Evolutionary conservation across 306 rosid species (phyloP).

Genomic region (Rosa chinensis): DNA sequence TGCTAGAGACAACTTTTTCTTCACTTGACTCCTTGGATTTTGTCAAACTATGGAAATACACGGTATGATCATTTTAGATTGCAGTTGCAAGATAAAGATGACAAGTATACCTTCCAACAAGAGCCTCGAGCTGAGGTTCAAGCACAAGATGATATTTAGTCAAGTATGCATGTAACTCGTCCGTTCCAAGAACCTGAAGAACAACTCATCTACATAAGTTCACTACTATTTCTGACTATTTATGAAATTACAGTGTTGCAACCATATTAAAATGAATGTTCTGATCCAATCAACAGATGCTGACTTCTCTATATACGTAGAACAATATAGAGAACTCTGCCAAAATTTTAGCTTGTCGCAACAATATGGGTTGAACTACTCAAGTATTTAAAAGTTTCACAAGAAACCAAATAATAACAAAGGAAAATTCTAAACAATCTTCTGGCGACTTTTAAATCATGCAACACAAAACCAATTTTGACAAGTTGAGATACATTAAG

Average conservation of each 20-base stretch:
- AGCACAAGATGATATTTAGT: constrained; percentile 47
- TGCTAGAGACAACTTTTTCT: constrained; percentile 9
- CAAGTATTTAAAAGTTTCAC: not conserved
- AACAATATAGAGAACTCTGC: not conserved
- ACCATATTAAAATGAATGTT: not conserved
- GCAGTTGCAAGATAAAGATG: not conserved
- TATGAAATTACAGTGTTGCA: not conserved
- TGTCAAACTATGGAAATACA: not conserved
- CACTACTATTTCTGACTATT: not conserved
- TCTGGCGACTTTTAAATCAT: not conserved
- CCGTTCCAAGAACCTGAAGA: constrained; percentile 50
- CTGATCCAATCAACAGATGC: not conserved
- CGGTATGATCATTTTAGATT: not conserved
- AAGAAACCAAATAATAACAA: not conserved
- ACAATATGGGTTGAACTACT: not conserved
- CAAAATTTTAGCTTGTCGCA: not conserved
- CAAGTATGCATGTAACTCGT: constrained; percentile 46
- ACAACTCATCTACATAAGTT: constrained; percentile 6
- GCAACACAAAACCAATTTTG: not conserved
- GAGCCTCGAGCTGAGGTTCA: constrained; percentile 52
- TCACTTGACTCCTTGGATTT: not conserved
- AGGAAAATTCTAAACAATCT: not conserved
- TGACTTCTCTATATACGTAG: not conserved
- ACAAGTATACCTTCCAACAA: constrained; percentile 46
- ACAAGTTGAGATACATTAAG: not conserved